Evolutionary conservation across 768 basidiomycete species (phyloP).

Genomic region (Ramaria sp.): DNA sequence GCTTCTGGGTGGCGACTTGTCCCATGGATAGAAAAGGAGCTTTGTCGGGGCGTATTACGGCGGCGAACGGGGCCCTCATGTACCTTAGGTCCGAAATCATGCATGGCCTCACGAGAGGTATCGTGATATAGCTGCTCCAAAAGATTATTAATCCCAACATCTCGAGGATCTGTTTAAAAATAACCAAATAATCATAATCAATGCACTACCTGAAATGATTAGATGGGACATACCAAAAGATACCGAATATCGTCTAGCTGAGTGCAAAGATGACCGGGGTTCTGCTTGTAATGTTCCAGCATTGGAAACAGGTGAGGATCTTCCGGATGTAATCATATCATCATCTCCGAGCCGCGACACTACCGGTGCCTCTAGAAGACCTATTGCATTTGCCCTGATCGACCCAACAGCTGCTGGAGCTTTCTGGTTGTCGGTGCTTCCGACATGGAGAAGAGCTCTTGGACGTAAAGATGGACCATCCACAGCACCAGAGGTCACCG

Average conservation of each 20-base stretch:
- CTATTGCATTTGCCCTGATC: slow-evolving; percentile 72
- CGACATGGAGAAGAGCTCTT: slow-evolving; percentile 54
- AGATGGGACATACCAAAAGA: slow-evolving; percentile 45
- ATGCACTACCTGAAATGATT: background rate
- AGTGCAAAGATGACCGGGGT: slow-evolving; percentile 36
- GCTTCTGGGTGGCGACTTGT: slow-evolving; percentile 55
- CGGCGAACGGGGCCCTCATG: slow-evolving; percentile 73
- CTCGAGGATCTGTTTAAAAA: slow-evolving; percentile 60
- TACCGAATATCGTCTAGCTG: slow-evolving; percentile 13
- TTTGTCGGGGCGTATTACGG: slow-evolving; percentile 60
- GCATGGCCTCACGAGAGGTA: slow-evolving; percentile 56
- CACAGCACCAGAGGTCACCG: slow-evolving; percentile 52
- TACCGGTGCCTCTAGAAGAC: slow-evolving; percentile 68
- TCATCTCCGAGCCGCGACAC: slow-evolving; percentile 49
- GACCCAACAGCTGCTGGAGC: slow-evolving; percentile 87
- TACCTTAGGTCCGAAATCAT: slow-evolving; percentile 86
- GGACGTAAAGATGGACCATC: slow-evolving; percentile 52
- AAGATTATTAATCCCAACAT: slow-evolving; percentile 79
- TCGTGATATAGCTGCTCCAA: slow-evolving; percentile 85
- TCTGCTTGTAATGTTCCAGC: slow-evolving; percentile 42
- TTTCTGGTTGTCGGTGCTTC: slow-evolving; percentile 67
- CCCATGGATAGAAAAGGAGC: slow-evolving; percentile 56
- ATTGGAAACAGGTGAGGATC: slow-evolving; percentile 64
- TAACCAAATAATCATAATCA: background rate
- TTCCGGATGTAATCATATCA: slow-evolving; percentile 40